Evolutionary conservation across 192 early-diverging fungal species (phyloP).

Genomic region (Pecoramyces ruminantium): DNA sequence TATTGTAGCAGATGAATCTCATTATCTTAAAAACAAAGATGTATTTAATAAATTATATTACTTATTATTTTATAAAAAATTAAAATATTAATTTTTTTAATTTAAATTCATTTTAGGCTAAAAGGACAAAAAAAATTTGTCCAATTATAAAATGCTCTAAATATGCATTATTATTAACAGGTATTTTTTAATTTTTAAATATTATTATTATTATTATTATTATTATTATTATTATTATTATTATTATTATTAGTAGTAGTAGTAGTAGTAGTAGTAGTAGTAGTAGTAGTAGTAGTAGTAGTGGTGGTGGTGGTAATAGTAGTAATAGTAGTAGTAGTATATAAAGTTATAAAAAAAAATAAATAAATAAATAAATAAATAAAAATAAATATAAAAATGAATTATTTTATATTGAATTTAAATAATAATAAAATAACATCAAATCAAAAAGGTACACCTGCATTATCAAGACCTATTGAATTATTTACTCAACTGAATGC

Average conservation of each 20-base stretch:
- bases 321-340: too few species aligned
- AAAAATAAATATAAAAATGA: too few species aligned
- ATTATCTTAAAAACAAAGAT: conserved; percentile 19
- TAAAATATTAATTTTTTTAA: too few species aligned
- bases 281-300: too few species aligned
- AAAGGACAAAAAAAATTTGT: conserved; percentile 15
- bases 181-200: background rate
- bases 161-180: conserved; percentile 7
- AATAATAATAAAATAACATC: background rate
- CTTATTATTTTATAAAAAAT: too few species aligned
- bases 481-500: conserved; percentile 8
- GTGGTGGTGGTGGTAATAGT: too few species aligned
- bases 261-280: too few species aligned
- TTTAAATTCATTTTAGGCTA: too few species aligned
- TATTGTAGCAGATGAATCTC: conserved; percentile 21
- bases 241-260: too few species aligned
- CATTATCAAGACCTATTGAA: conserved; percentile 11
- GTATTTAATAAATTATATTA: conserved; percentile 4
- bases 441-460: conserved; percentile 5
- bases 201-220: background rate
- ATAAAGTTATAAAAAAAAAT: too few species aligned
- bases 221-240: background rate
- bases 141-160: conserved; percentile 11
- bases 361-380: too few species aligned
- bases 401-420: too few species aligned